phyloP scores from a whole-genome alignment of 768 basidiomycete genomes.

The Kwoniella pini region DNA sequence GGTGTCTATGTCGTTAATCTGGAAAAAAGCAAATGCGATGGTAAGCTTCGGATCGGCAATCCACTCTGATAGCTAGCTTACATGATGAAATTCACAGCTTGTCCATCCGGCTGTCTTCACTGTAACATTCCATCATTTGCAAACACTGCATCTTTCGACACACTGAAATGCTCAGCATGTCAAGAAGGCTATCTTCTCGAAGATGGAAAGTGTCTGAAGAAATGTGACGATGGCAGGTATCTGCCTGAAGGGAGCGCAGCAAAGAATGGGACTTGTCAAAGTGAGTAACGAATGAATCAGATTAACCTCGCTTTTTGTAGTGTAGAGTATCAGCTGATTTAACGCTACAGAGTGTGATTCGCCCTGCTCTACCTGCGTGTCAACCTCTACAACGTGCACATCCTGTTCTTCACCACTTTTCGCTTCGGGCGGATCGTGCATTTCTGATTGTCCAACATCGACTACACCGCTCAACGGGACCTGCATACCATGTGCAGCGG shows the following conservation, averaged over 20 bases:
- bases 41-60: slow-evolving; percentile 40
- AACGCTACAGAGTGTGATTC: slow-evolving; percentile 40
- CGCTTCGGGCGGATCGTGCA: slow-evolving; percentile 37
- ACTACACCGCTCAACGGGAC: slow-evolving; percentile 33
- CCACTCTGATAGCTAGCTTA: background rate
- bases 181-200: slow-evolving; percentile 50
- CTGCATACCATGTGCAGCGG: slow-evolving; percentile 42
- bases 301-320: background rate
- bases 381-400: slow-evolving; percentile 41
- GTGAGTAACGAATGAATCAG: slow-evolving; percentile 28
- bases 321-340: slow-evolving; percentile 19
- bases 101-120: slow-evolving; percentile 44
- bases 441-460: slow-evolving; percentile 35
- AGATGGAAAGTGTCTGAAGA: slow-evolving; percentile 37
- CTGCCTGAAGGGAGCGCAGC: slow-evolving; percentile 28
- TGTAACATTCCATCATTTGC: slow-evolving; percentile 50
- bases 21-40: slow-evolving; percentile 41
- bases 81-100: slow-evolving; percentile 25
- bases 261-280: slow-evolving; percentile 48
- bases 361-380: slow-evolving; percentile 38
- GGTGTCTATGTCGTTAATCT: slow-evolving; percentile 48
- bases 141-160: slow-evolving; percentile 13
- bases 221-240: slow-evolving; percentile 40
- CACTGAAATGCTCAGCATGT: slow-evolving; percentile 39
- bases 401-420: slow-evolving; percentile 30